These are phyloP conservation scores for Testicularia cyperi DNA, from an alignment of 1,284 basidiomycete species.

Conservation along the genomic window DNA sequence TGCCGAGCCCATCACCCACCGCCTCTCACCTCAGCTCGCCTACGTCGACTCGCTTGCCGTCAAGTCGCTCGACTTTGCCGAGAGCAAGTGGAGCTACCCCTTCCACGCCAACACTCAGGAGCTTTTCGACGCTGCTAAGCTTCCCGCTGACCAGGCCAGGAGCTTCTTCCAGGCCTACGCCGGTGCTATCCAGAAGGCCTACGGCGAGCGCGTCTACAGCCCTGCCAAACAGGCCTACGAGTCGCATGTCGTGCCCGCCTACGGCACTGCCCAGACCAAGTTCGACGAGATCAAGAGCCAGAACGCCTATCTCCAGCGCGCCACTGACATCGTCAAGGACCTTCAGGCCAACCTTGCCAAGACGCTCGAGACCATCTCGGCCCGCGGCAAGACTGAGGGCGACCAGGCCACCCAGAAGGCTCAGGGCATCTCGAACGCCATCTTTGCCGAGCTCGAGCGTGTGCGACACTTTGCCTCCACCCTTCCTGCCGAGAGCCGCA, in stretches of 20 bases:
- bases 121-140: slow-evolving; percentile 40
- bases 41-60: slow-evolving; percentile 47
- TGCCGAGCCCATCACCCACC: slow-evolving; percentile 49
- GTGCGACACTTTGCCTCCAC: slow-evolving; percentile 50
- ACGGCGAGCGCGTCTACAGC: slow-evolving; percentile 47
- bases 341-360: slow-evolving; percentile 48
- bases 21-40: slow-evolving; percentile 51
- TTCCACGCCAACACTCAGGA: slow-evolving; percentile 55
- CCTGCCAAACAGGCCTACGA: slow-evolving; percentile 51
- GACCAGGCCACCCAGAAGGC: slow-evolving; percentile 53
- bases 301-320: slow-evolving; percentile 51
- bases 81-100: slow-evolving; percentile 56
- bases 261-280: slow-evolving; percentile 37
- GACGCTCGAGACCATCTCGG: slow-evolving; percentile 44
- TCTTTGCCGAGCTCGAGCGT: slow-evolving; percentile 54
- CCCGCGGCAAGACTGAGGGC: slow-evolving; percentile 43
- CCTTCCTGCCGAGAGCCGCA: slow-evolving; percentile 52
- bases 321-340: slow-evolving; percentile 48
- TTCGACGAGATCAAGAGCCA: slow-evolving; percentile 56
- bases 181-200: slow-evolving; percentile 40
- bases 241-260: slow-evolving; percentile 42
- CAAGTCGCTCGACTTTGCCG: slow-evolving; percentile 54
- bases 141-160: slow-evolving; percentile 42
- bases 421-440: slow-evolving; percentile 45
- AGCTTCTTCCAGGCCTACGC: slow-evolving; percentile 40